Base-by-base conservation (phyloP, 2,329 filamentous ascomycete genomes). In the Monilinia vaccinii-corymbosi region DNA sequence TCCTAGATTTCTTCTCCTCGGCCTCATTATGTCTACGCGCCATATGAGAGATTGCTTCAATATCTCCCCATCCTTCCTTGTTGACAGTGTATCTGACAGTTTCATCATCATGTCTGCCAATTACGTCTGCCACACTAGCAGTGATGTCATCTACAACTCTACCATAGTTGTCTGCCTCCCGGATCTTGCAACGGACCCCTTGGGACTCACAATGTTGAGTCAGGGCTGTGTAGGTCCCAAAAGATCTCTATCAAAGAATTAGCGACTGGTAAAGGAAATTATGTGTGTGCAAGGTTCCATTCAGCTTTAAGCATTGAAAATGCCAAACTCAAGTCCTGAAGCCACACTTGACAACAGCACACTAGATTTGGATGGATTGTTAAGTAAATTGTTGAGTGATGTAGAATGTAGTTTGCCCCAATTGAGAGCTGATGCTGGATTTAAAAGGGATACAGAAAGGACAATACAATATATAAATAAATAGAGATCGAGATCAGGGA, bases 181-280 rank as follows among this genome's bases (percentile, higher is more conserved):
- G 75, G 31, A 82, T 73, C 8, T 68, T 69, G 70, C 80, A 81
- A 23, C 69, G 71, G 38, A 61, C 66, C 3, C 73, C 71, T 57
- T 73, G 74, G 1, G 76, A 73, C 65, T 83, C 80, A 25, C 73
- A 75, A 62, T 84, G 81, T 50, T 75, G 72, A 4, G 77, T 74
- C 36, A 82, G 74, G 2, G 76, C 73, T 18, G 73, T 68, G 23
- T 77, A 69, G 2, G 72, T 73, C 9, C 69, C 69, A 66, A 80
- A 83, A 9, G 65, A 14, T 40, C 46, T 31, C 51, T 55, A 34
- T 44, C 13, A 11, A 23, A 44, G 11, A 21, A 11, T 55, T 45
- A 55, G 51, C 32, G 44, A 45, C 13, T 32, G 50, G 18, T 9
- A 8, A 40, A 11, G 7, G 11, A 8, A 11, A 23, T 1, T 3